phyloP scores from a whole-genome alignment of 139 green algal species.

The Pseudopediastrum boryanum region DNA sequence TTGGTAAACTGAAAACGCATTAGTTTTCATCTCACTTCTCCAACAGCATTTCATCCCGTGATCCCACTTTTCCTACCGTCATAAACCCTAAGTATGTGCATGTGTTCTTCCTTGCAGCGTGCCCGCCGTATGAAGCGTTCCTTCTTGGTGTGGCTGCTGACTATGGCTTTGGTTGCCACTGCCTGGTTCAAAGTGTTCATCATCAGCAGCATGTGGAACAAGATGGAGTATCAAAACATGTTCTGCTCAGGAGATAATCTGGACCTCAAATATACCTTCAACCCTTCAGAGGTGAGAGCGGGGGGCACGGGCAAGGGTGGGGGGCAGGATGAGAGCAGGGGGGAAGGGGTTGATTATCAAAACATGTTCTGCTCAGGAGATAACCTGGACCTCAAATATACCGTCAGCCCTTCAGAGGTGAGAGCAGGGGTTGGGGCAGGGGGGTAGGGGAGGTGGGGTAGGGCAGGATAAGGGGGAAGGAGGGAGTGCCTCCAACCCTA shows the following conservation, averaged over 20 bases:
- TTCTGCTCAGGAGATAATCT: constrained; percentile 27
- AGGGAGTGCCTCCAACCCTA: constrained; percentile 19
- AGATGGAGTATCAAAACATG: constrained; percentile 34
- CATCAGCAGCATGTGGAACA: constrained; percentile 20
- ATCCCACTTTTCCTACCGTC: too few species aligned
- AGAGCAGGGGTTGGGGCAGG: too few species aligned
- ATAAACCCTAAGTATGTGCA: too few species aligned
- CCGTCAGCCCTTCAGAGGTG: not conserved
- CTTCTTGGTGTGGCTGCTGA: constrained; percentile 30
- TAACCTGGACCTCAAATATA: constrained; percentile 38
- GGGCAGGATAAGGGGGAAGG: constrained; percentile 19
- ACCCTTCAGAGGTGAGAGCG: too few species aligned
- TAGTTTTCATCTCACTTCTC: not conserved
- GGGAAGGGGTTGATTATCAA: constrained; percentile 31
- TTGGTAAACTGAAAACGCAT: not conserved
- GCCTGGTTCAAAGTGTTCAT: constrained; percentile 40
- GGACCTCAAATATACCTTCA: constrained; percentile 37
- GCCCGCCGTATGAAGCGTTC: constrained; percentile 22
- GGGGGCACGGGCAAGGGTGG: too few species aligned
- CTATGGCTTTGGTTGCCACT: constrained; percentile 8
- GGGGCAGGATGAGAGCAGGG: too few species aligned
- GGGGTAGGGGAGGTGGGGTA: too few species aligned
- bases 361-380: too few species aligned
- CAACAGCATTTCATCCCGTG: not conserved
- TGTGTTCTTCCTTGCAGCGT: constrained; percentile 12